Evolutionary conservation across 306 rosid genomes (phyloP).

Genomic region (Erythrophleum fordii): DNA sequence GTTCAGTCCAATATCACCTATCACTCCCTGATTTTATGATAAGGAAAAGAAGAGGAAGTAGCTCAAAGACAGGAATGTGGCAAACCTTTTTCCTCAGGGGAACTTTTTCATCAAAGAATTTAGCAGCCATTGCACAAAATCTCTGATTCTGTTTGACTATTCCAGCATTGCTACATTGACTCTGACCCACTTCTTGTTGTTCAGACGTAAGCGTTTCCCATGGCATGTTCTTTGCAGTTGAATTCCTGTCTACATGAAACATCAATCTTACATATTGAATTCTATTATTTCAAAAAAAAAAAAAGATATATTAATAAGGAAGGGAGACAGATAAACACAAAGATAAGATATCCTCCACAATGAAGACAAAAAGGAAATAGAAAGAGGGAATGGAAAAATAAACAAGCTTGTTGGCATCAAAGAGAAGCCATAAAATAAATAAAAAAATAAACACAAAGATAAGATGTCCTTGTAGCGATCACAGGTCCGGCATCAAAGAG

Average conservation of each 20-base stretch:
- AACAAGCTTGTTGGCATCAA: neutral
- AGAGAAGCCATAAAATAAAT: no score
- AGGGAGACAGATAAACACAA: neutral
- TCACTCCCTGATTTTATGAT: neutral
- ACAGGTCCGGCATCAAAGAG: neutral
- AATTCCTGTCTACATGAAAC: constrained; percentile 41
- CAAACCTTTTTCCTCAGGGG: constrained; percentile 78
- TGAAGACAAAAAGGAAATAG: neutral
- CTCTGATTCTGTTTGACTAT: constrained; percentile 39
- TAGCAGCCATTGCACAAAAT: constrained; percentile 34
- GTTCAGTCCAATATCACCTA: neutral
- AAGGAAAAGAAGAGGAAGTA: neutral
- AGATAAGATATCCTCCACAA: neutral
- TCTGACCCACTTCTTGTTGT: constrained; percentile 35
- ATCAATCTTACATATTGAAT: neutral
- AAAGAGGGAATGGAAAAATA: neutral
- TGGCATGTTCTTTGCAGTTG: constrained; percentile 27
- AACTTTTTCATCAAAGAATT: constrained; percentile 67
- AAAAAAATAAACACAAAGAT: no score
- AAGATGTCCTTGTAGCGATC: neutral
- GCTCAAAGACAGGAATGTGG: neutral
- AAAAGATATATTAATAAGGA: neutral
- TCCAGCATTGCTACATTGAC: constrained; percentile 16
- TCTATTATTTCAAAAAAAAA: neutral
- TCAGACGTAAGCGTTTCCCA: constrained; percentile 26